Conservation (phyloP, 768 basidiomycete genomes). For the Trametes elegans region DNA sequence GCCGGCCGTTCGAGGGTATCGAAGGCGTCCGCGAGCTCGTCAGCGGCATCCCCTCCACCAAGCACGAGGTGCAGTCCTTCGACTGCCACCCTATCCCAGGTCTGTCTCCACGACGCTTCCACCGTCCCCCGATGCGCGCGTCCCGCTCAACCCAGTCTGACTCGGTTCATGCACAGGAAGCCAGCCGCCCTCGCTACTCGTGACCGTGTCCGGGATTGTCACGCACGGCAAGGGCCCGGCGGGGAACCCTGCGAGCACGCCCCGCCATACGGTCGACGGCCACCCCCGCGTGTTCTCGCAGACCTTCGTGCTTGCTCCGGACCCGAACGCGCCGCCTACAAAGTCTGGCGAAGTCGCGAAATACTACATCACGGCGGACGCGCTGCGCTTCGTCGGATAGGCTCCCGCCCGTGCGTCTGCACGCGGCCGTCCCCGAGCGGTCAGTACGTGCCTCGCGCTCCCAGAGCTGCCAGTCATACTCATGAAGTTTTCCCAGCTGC, state of each 20-base stretch:
- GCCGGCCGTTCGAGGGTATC: constrained; percentile 70
- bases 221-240: constrained; percentile 60
- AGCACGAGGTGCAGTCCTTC: constrained; percentile 83
- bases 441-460: constrained; percentile 4
- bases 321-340: constrained; percentile 59
- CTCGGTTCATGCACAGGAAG: constrained; percentile 44
- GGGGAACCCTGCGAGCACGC: constrained; percentile 54
- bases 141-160: not conserved
- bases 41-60: constrained; percentile 71
- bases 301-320: constrained; percentile 82
- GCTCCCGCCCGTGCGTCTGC: not conserved
- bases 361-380: constrained; percentile 79
- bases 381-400: constrained; percentile 79
- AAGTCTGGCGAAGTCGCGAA: constrained; percentile 75
- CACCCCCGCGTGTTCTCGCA: constrained; percentile 86
- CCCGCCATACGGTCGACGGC: constrained; percentile 56
- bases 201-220: constrained; percentile 80
- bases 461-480: constrained; percentile 7
- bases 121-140: no score
- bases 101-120: no score
- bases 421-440: not conserved
- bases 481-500: not conserved
- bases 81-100: constrained; percentile 91
- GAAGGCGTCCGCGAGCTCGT: constrained; percentile 68
- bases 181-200: constrained; percentile 73